A percentile compares a stretch with the other conserved stretches of the same genome.
phyloP scores from a whole-genome alignment of 352 stramenopile genomes.

The Phytophthora foliorum region DNA sequence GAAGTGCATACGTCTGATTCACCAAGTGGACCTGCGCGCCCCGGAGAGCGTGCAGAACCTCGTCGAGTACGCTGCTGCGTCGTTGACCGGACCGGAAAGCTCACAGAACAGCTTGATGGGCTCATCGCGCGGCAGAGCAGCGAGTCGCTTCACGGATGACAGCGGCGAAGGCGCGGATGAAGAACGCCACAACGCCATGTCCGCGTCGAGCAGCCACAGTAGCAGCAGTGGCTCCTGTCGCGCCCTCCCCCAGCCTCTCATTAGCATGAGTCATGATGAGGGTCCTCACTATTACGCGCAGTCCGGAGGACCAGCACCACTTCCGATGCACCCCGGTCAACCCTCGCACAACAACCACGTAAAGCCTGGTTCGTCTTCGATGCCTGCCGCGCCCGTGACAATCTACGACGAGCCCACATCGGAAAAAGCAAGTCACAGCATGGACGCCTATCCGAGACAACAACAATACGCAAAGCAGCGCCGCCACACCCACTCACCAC shows the following conservation, averaged over 20 bases:
- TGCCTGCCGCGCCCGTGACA: slow-evolving; percentile 37
- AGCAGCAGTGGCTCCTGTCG: slow-evolving; percentile 37
- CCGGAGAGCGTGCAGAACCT: slow-evolving; percentile 54
- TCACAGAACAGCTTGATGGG: slow-evolving; percentile 29
- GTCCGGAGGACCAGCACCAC: slow-evolving; percentile 11
- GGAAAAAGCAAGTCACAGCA: slow-evolving; percentile 30
- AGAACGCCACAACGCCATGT: slow-evolving; percentile 16
- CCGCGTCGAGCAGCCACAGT: slow-evolving; percentile 41
- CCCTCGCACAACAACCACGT: slow-evolving; percentile 24
- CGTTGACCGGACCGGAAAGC: slow-evolving; percentile 37
- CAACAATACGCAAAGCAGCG: slow-evolving; percentile 10
- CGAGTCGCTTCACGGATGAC: slow-evolving; percentile 51
- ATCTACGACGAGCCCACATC: slow-evolving; percentile 28
- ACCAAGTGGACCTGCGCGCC: slow-evolving; percentile 69
- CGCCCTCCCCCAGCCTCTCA: slow-evolving; percentile 35
- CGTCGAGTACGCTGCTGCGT: slow-evolving; percentile 49
- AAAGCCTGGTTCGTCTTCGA: slow-evolving; percentile 30
- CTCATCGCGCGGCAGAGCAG: slow-evolving; percentile 32
- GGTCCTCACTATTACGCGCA: slow-evolving; percentile 15
- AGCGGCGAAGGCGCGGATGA: slow-evolving; percentile 32
- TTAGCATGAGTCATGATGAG: slow-evolving; percentile 22
- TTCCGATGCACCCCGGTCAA: slow-evolving; percentile 27
- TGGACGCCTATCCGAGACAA: slow-evolving; percentile 23
- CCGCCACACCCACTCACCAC: slow-evolving; percentile 24
- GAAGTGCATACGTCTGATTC: slow-evolving; percentile 70